Conservation (phyloP, 1,284 basidiomycete genomes). For the Ustilago curta region DNA sequence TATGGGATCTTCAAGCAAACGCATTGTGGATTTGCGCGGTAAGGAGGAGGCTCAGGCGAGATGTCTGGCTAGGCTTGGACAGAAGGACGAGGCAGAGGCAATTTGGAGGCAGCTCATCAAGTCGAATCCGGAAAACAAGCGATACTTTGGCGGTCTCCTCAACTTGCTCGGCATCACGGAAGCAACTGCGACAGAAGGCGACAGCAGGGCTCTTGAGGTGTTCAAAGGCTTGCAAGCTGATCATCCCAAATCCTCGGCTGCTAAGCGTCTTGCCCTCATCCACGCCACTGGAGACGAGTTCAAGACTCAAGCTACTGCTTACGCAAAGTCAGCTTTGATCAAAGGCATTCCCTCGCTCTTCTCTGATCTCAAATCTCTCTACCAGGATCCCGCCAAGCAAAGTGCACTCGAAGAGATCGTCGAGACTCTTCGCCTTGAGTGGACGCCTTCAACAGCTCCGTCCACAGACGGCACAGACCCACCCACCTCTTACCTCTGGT, state of each 20-base stretch:
- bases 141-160: conserved; percentile 83
- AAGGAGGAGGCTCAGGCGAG: conserved; percentile 42
- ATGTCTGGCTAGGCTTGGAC: conserved; percentile 75
- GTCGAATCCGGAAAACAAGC: conserved; percentile 85
- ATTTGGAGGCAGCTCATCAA: conserved; percentile 84
- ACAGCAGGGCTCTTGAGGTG: conserved; percentile 33
- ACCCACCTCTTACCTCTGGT: conserved; percentile 92
- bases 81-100: conserved; percentile 77
- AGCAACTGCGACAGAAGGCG: conserved; percentile 1
- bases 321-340: conserved; percentile 79
- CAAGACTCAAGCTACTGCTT: conserved; percentile 76
- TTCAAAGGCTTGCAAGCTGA: conserved; percentile 44
- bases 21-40: conserved; percentile 68
- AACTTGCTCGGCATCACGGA: conserved; percentile 77
- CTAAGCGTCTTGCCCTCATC: conserved; percentile 58
- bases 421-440: conserved; percentile 50
- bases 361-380: conserved; percentile 89
- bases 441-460: conserved; percentile 38
- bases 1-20: conserved; percentile 31
- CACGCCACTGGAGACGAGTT: conserved; percentile 74
- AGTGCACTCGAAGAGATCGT: conserved; percentile 79
- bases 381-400: conserved; percentile 77
- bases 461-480: conserved; percentile 71
- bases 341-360: conserved; percentile 95
- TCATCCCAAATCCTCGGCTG: conserved; percentile 57